A percentile compares a stretch with the other conserved stretches of the same genome.
Evolutionary conservation across 1,284 basidiomycete species (phyloP).

Genomic region (Ustilago sp.): DNA sequence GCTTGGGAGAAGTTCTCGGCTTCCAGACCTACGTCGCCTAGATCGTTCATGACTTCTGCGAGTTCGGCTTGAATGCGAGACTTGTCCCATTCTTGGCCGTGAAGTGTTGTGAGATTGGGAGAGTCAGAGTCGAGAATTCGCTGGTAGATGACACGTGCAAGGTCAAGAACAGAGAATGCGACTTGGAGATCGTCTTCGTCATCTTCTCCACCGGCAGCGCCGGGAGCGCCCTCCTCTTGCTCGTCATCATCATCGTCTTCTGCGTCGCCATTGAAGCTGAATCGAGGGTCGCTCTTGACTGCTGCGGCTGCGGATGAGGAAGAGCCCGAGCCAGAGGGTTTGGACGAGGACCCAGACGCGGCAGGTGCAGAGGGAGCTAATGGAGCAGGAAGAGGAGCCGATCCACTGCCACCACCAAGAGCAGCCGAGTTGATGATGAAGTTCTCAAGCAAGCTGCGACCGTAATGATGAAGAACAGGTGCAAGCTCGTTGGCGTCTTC

Average conservation of each 20-base stretch:
- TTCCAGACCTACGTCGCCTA: conserved; percentile 67
- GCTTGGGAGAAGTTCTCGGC: conserved; percentile 68
- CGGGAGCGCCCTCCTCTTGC: conserved; percentile 34
- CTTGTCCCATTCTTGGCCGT: conserved; percentile 51
- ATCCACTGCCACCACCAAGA: conserved; percentile 57
- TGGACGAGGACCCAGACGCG: conserved; percentile 21
- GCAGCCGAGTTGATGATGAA: conserved; percentile 64
- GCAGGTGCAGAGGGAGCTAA: conserved; percentile 14
- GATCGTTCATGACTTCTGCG: conserved; percentile 66
- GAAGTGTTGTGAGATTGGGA: conserved; percentile 47
- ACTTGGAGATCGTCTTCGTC: conserved; percentile 65
- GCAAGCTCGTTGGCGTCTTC: conserved; percentile 63
- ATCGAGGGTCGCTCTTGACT: conserved; percentile 49
- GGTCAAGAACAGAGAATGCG: conserved; percentile 64
- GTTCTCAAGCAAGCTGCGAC: conserved; percentile 63
- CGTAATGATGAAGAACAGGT: conserved; percentile 65
- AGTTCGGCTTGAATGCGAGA: conserved; percentile 54
- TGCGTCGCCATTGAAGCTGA: conserved; percentile 63
- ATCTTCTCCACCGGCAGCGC: conserved; percentile 45
- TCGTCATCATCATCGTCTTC: conserved; percentile 62
- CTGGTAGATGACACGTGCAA: conserved; percentile 63
- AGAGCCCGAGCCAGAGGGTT: conserved; percentile 17
- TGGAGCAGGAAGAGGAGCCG: conserved; percentile 36
- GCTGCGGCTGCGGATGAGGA: conserved; percentile 18
- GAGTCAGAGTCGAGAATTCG: conserved; percentile 40